Conservation (phyloP, 176 grass and related monocot genomes). For the Pontederia paniculata region DNA sequence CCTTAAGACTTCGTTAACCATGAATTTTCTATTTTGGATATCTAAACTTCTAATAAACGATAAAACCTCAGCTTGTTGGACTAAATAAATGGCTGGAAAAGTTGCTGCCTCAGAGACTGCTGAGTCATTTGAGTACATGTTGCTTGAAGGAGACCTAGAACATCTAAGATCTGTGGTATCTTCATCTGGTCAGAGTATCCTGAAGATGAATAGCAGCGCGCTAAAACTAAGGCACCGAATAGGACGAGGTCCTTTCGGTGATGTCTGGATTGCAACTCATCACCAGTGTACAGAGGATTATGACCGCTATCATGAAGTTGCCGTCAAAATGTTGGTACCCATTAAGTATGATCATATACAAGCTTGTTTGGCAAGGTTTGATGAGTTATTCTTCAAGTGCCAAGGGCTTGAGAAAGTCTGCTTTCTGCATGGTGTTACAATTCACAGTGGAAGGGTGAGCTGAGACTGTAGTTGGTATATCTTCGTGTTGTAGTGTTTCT, state of each 20-base stretch:
- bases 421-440: slow-evolving; percentile 66
- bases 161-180: slow-evolving; percentile 57
- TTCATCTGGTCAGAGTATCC: slow-evolving; percentile 46
- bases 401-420: slow-evolving; percentile 55
- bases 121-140: slow-evolving; percentile 80
- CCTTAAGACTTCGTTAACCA: too few relatives aligned
- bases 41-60: too few relatives aligned
- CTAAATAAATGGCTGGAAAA: slow-evolving; percentile 40
- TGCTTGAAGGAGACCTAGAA: slow-evolving; percentile 71
- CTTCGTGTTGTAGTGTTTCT: neutral
- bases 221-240: slow-evolving; percentile 81
- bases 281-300: slow-evolving; percentile 52
- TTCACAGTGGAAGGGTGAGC: slow-evolving; percentile 77
- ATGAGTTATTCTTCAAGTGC: slow-evolving; percentile 74
- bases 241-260: slow-evolving; percentile 78
- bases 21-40: too few relatives aligned
- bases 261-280: slow-evolving; percentile 90
- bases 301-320: slow-evolving; percentile 68
- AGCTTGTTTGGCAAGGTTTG: slow-evolving; percentile 55
- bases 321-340: slow-evolving; percentile 87
- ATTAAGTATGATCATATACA: slow-evolving; percentile 78
- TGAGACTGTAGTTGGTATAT: neutral
- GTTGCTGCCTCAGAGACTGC: neutral
- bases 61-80: too few relatives aligned
- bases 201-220: slow-evolving; percentile 55